phyloP scores from a whole-genome alignment of 2,329 filamentous ascomycete genomes.

The Cytospora paraplurivora region DNA sequence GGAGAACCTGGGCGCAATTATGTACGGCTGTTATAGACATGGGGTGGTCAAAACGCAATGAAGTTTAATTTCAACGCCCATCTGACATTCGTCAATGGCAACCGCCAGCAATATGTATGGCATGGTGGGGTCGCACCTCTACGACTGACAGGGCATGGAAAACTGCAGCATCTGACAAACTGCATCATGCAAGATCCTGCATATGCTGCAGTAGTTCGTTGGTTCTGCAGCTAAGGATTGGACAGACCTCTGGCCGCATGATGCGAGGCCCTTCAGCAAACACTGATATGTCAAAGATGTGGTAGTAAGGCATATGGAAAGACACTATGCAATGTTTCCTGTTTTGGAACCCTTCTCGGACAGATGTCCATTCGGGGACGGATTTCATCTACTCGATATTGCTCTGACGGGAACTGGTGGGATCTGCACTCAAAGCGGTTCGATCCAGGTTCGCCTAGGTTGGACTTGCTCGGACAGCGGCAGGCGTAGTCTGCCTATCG shows the following conservation, averaged over 20 bases:
- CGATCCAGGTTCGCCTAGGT: not conserved
- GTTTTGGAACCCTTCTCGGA: not conserved
- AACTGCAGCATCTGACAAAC: slow-evolving; percentile 3
- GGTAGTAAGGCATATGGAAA: not conserved
- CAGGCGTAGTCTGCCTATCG: not conserved
- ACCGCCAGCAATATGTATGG: not conserved
- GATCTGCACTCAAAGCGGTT: not conserved
- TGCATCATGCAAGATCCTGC: not conserved
- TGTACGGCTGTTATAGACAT: not conserved
- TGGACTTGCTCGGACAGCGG: not conserved
- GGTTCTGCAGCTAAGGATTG: not conserved
- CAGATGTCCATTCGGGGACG: not conserved
- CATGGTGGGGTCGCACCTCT: too few relatives aligned
- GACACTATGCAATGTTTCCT: not conserved
- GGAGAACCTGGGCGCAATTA: not conserved
- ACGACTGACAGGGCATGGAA: not conserved
- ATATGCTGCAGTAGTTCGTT: not conserved
- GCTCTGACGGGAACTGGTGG: not conserved
- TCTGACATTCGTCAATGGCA: not conserved
- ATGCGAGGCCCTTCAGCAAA: not conserved
- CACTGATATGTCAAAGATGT: not conserved
- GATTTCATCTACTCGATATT: not conserved
- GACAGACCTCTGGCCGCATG: not conserved
- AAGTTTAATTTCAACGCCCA: not conserved
- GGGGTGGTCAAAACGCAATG: not conserved